phyloP scores from a whole-genome alignment of 441 rosid species.

The Populus hybrid region DNA sequence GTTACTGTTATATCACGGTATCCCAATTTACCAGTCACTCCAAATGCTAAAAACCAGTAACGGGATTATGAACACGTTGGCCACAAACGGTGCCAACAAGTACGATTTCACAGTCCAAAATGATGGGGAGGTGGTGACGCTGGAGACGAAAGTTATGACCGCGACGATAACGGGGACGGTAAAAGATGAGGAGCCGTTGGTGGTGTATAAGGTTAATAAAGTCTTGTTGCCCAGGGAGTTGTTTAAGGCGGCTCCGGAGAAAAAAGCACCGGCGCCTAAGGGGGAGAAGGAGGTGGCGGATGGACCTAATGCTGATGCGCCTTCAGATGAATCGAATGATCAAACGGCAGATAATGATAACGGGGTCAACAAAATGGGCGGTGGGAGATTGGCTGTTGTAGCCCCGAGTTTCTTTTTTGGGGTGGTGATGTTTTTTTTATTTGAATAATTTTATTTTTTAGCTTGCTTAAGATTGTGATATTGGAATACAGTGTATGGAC shows the following conservation, averaged over 20 bases:
- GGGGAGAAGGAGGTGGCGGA: conserved; percentile 30
- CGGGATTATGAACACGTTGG: conserved; percentile 82
- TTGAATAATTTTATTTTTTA: not conserved
- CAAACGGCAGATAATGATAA: conserved; percentile 38
- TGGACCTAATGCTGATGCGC: conserved; percentile 62
- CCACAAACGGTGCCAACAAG: conserved; percentile 77
- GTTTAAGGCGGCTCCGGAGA: conserved; percentile 42
- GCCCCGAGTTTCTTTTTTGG: conserved; percentile 32
- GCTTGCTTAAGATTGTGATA: not conserved
- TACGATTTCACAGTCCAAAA: conserved; percentile 81
- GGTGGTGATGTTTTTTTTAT: conserved; percentile 15
- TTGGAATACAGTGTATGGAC: not conserved
- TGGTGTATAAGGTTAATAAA: conserved; percentile 65
- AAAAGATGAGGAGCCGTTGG: conserved; percentile 75
- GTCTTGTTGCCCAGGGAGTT: conserved; percentile 70
- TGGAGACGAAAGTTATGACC: conserved; percentile 67
- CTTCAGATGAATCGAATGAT: conserved; percentile 56
- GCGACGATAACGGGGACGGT: conserved; percentile 65
- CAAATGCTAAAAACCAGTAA: conserved; percentile 74
- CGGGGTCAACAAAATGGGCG: conserved; percentile 31
- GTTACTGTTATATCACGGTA: conserved; percentile 59
- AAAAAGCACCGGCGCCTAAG: conserved; percentile 53
- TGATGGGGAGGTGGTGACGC: conserved; percentile 62
- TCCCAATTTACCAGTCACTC: conserved; percentile 76
- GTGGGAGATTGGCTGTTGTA: conserved; percentile 28